Conservation (phyloP, 2,329 filamentous ascomycete genomes). For the Nemania diffusa region DNA sequence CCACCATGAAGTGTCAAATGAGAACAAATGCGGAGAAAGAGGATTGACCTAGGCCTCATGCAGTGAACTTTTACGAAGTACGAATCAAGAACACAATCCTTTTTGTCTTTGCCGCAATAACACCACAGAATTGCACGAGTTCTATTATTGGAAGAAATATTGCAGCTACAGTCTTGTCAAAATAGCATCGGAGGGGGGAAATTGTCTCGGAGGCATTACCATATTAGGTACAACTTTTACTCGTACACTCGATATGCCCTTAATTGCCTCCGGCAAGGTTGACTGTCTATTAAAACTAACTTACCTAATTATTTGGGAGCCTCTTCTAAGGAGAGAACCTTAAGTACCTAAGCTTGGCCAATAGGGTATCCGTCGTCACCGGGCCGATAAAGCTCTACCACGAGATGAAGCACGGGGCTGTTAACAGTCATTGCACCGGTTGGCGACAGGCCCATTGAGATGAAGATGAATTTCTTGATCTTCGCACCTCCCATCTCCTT, state of each 20-base stretch:
- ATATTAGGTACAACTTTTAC: neutral
- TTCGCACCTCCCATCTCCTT: conserved; percentile 21
- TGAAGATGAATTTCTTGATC: conserved; percentile 30
- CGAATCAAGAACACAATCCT: neutral
- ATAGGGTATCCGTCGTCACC: conserved; percentile 24
- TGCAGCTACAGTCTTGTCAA: neutral
- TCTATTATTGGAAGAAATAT: conserved; percentile 12
- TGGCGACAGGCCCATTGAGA: conserved; percentile 11
- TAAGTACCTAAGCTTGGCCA: neutral
- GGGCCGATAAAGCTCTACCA: conserved; percentile 29
- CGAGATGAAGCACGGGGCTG: conserved; percentile 5
- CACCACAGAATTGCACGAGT: neutral
- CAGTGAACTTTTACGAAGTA: conserved; percentile 6
- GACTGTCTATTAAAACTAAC: neutral
- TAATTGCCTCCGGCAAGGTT: neutral
- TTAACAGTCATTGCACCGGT: neutral
- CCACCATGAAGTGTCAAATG: conserved; percentile 1
- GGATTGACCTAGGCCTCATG: conserved; percentile 3
- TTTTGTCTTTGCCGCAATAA: neutral
- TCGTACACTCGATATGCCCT: neutral
- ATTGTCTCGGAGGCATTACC: neutral
- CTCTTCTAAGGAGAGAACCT: neutral
- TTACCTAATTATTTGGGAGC: neutral
- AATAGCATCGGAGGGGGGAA: neutral
- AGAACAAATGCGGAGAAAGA: neutral